Evolutionary conservation across 805 yeast species (phyloP).

Genomic region (Candida sonorensis): DNA sequence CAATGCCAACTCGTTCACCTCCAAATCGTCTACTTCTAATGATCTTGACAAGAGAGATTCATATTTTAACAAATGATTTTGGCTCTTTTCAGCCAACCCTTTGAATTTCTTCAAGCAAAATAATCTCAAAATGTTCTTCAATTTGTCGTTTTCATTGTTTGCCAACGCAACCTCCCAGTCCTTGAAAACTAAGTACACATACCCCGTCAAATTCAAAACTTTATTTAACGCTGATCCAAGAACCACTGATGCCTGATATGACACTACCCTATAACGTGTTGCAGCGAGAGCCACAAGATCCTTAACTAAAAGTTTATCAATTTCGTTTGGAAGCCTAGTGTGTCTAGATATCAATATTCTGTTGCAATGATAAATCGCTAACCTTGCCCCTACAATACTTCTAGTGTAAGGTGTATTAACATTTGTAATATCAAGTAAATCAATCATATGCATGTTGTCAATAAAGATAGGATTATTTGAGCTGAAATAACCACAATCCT

Average conservation of each 20-base stretch:
- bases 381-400: constrained; percentile 65
- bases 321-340: constrained; percentile 58
- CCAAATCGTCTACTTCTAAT: constrained; percentile 46
- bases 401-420: constrained; percentile 69
- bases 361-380: constrained; percentile 67
- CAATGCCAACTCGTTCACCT: constrained; percentile 49
- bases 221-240: constrained; percentile 65
- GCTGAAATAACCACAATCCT: constrained; percentile 24
- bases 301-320: constrained; percentile 55
- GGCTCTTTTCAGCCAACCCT: constrained; percentile 52
- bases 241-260: constrained; percentile 61
- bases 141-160: constrained; percentile 41
- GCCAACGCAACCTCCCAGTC: constrained; percentile 39
- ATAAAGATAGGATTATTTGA: constrained; percentile 21
- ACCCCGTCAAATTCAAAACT: constrained; percentile 47
- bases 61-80: constrained; percentile 40
- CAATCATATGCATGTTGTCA: constrained; percentile 31
- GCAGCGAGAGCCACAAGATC: constrained; percentile 61
- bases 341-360: constrained; percentile 68
- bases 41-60: constrained; percentile 47
- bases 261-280: constrained; percentile 65
- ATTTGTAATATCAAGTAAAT: constrained; percentile 55
- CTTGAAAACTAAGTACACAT: constrained; percentile 42
- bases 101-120: constrained; percentile 53
- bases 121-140: constrained; percentile 58